Evolutionary conservation across 2,329 filamentous ascomycete species (phyloP).

Genomic region (Nemania abortiva): DNA sequence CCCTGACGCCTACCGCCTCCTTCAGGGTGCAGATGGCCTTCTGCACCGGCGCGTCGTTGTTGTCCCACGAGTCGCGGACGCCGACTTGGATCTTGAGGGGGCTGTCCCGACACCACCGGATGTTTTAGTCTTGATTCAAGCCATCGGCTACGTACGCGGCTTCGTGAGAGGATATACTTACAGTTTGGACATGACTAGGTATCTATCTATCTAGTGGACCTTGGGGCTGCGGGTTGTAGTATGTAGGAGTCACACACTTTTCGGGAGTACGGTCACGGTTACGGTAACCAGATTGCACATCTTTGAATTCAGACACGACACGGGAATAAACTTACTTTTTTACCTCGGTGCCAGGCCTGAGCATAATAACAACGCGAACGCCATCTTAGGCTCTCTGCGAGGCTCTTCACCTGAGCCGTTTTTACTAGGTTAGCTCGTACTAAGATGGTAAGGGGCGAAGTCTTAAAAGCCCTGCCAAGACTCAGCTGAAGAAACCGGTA

Average conservation of each 20-base stretch:
- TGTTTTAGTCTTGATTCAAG: constrained; percentile 4
- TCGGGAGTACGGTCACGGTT: background rate
- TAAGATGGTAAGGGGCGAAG: constrained; percentile 20
- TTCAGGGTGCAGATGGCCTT: constrained; percentile 51
- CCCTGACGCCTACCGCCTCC: constrained; percentile 55
- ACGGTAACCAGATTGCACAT: background rate
- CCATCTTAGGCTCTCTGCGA: constrained; percentile 15
- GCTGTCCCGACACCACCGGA: constrained; percentile 45
- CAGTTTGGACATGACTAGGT: constrained; percentile 32
- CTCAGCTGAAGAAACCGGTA: constrained; percentile 27
- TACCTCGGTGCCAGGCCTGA: background rate
- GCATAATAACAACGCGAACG: background rate
- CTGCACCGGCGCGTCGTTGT: constrained; percentile 51
- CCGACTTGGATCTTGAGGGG: constrained; percentile 58
- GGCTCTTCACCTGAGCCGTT: constrained; percentile 2
- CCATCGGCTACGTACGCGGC: background rate
- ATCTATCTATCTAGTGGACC: too few species aligned
- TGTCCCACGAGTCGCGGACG: constrained; percentile 60
- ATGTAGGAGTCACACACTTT: background rate
- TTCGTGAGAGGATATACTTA: constrained; percentile 2
- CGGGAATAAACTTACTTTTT: constrained; percentile 6
- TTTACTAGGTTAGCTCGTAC: background rate
- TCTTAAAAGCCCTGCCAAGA: constrained; percentile 27
- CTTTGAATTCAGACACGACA: background rate
- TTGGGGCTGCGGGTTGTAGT: background rate